Conservation (phyloP, 495 filamentous ascomycete species). For the Penicillium longicatenatum region DNA sequence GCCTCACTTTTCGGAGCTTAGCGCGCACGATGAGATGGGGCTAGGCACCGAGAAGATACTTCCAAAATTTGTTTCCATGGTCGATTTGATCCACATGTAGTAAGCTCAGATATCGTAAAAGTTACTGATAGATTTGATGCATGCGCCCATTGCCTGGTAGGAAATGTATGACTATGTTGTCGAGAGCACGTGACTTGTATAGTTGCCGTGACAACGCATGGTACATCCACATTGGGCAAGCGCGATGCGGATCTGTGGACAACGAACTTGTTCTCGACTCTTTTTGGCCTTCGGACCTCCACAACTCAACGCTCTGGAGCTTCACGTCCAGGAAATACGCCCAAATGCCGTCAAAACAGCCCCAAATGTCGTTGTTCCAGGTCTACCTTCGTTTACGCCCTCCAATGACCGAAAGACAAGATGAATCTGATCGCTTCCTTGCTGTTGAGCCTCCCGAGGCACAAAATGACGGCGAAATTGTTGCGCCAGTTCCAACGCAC, state of each 20-base stretch:
- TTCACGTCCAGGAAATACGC: neutral
- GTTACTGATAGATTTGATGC: too few species aligned
- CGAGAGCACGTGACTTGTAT: neutral
- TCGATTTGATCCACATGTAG: too few species aligned
- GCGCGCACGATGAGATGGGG: neutral
- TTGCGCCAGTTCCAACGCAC: conserved; percentile 62
- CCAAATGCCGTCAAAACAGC: conserved; percentile 40
- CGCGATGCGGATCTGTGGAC: conserved; percentile 23
- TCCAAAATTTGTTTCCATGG: too few species aligned
- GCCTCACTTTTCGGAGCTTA: neutral
- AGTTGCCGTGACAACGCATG: conserved; percentile 26
- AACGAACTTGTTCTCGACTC: conserved; percentile 11
- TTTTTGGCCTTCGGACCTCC: conserved; percentile 15
- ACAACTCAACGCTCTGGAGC: conserved; percentile 12
- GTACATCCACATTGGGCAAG: conserved; percentile 13
- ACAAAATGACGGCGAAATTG: conserved; percentile 35
- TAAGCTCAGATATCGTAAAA: too few species aligned
- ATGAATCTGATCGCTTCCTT: conserved; percentile 69
- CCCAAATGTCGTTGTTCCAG: conserved; percentile 74
- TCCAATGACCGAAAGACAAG: conserved; percentile 45
- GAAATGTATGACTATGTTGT: neutral
- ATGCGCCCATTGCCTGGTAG: too few species aligned
- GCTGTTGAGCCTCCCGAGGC: conserved; percentile 64
- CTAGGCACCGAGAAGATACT: neutral
- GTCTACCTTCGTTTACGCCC: conserved; percentile 91